Conservation (phyloP, 73 alveolate genomes). For the Paraurostyla sp. region DNA sequence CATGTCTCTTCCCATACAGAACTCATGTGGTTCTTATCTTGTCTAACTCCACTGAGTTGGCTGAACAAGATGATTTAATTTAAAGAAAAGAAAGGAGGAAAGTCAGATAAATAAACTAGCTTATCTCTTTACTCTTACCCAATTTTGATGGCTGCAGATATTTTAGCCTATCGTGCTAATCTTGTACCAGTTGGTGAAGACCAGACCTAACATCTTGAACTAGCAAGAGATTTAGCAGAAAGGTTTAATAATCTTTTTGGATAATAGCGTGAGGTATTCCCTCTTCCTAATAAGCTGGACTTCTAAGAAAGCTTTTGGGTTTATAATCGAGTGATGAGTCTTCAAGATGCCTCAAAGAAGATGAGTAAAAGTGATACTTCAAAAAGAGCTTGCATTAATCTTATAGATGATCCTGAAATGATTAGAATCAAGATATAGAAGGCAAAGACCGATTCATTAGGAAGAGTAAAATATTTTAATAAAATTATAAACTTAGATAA, state of each 20-base stretch:
- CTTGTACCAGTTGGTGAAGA: slow-evolving; percentile 95
- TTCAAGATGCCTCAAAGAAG: slow-evolving; percentile 84
- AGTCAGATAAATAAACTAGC: slow-evolving; percentile 61
- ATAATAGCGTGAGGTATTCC: slow-evolving; percentile 44
- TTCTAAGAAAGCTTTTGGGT: slow-evolving; percentile 55
- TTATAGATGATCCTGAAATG: slow-evolving; percentile 86
- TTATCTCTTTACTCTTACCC: slow-evolving; percentile 89
- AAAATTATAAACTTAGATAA: slow-evolving; percentile 31
- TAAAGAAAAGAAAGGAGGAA: slow-evolving; percentile 84
- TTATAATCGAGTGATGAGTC: slow-evolving; percentile 85
- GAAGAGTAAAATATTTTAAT: slow-evolving; percentile 40
- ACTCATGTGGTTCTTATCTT: slow-evolving; percentile 86
- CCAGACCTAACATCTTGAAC: slow-evolving; percentile 90
- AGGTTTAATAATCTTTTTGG: slow-evolving; percentile 77
- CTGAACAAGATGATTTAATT: slow-evolving; percentile 89
- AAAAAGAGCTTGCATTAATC: slow-evolving; percentile 77
- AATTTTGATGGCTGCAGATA: slow-evolving; percentile 94
- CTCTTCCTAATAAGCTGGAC: slow-evolving; percentile 71
- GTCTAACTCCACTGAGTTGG: slow-evolving; percentile 93
- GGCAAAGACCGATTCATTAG: slow-evolving; percentile 93
- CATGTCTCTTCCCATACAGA: slow-evolving; percentile 89
- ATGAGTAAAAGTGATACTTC: slow-evolving; percentile 87
- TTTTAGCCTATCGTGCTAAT: slow-evolving; percentile 84
- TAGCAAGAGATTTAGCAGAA: slow-evolving; percentile 84
- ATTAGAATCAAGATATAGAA: slow-evolving; percentile 74